Evolutionary conservation across 1,284 basidiomycete genomes (phyloP).

Genomic region (Ustilago shanxiensis): DNA sequence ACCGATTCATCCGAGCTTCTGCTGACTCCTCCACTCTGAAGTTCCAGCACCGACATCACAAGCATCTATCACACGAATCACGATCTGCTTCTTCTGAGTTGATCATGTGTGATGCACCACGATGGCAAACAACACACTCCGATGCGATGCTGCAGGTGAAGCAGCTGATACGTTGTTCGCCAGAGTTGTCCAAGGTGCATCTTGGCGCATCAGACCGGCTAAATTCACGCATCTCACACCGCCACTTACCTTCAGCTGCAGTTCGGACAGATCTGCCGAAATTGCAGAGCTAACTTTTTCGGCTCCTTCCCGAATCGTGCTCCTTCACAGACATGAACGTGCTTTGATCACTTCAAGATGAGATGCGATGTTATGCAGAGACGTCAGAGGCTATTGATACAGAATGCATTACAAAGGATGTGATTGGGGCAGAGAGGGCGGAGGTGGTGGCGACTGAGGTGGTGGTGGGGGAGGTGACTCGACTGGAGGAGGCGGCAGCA

Average conservation of each 20-base stretch:
- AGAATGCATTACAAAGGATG: neutral
- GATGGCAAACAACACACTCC: neutral
- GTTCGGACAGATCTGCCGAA: constrained; percentile 1
- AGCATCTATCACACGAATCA: neutral
- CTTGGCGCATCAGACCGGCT: neutral
- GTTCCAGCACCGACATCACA: neutral
- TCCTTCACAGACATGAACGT: no score
- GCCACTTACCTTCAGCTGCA: neutral
- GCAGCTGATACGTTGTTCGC: neutral
- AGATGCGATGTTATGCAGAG: neutral
- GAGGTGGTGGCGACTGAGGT: constrained; percentile 9
- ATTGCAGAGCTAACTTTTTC: neutral
- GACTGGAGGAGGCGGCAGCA: neutral
- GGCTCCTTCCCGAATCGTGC: neutral
- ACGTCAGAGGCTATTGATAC: neutral
- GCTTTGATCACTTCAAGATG: no score
- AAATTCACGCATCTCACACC: neutral
- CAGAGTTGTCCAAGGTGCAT: neutral
- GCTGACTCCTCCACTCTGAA: constrained; percentile 5
- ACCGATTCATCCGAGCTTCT: neutral
- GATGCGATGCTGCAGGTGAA: neutral
- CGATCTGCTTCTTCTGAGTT: neutral
- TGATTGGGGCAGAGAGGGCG: constrained; percentile 3
- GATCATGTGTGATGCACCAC: neutral
- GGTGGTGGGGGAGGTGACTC: constrained; percentile 16